Conservation (phyloP, 768 basidiomycete genomes). For the Boletus barrowsii region DNA sequence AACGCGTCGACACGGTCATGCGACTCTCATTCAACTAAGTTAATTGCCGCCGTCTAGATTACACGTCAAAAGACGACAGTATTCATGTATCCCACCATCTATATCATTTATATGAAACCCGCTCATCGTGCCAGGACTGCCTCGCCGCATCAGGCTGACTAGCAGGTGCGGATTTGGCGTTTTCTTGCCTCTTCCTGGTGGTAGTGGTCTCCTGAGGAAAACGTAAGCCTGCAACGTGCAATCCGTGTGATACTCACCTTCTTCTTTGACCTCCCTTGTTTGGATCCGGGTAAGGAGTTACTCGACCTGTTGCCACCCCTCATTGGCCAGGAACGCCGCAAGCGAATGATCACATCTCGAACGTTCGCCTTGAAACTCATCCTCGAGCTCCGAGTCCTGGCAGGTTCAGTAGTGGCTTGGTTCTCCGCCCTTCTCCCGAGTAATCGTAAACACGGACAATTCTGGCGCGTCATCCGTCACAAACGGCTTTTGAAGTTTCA, state of each 20-base stretch:
- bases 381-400: slow-evolving; percentile 61
- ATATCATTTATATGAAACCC: neutral
- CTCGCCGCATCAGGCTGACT: slow-evolving; percentile 6
- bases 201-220: slow-evolving; percentile 55
- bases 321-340: slow-evolving; percentile 71
- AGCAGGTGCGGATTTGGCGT: slow-evolving; percentile 19
- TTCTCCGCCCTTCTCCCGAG: slow-evolving; percentile 72
- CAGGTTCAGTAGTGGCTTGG: slow-evolving; percentile 69
- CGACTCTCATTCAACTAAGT: neutral
- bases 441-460: slow-evolving; percentile 78
- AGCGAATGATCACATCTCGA: slow-evolving; percentile 62
- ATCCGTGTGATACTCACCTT: slow-evolving; percentile 33
- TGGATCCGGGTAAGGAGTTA: slow-evolving; percentile 77
- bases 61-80: neutral
- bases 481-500: slow-evolving; percentile 80
- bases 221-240: neutral
- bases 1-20: slow-evolving; percentile 4
- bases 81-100: neutral
- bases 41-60: neutral
- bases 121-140: slow-evolving; percentile 2
- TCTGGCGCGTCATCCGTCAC: slow-evolving; percentile 65
- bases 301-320: slow-evolving; percentile 78
- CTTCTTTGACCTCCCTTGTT: slow-evolving; percentile 61
- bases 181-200: slow-evolving; percentile 76
- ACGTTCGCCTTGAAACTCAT: slow-evolving; percentile 79